Evolutionary conservation across 1,284 basidiomycete species (phyloP).

Genomic region (Cutaneotrichosporon dermatis): DNA sequence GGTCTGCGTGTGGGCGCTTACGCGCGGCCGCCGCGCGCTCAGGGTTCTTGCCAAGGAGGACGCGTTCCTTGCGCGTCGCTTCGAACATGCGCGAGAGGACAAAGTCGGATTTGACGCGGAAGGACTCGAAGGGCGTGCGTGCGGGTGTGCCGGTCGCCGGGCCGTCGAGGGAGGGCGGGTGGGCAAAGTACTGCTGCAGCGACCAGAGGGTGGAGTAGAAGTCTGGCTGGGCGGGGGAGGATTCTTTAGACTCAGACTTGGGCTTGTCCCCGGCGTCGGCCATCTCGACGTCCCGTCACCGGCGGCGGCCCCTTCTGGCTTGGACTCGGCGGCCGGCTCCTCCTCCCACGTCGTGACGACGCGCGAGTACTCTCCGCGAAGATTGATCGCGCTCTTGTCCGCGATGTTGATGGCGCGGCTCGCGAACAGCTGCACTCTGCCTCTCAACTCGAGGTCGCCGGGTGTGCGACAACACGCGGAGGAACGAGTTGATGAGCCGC

Average conservation of each 20-base stretch:
- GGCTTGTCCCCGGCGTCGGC: background rate
- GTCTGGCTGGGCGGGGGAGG: slow-evolving; percentile 22
- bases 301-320: background rate
- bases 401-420: slow-evolving; percentile 39
- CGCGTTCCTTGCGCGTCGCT: slow-evolving; percentile 35
- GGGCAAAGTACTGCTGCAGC: slow-evolving; percentile 44
- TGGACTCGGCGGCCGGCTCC: background rate
- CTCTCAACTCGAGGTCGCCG: slow-evolving; percentile 40
- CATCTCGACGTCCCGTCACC: slow-evolving; percentile 8
- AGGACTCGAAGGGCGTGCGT: slow-evolving; percentile 34
- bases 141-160: slow-evolving; percentile 22
- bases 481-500: slow-evolving; percentile 42
- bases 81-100: slow-evolving; percentile 39
- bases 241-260: background rate
- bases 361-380: slow-evolving; percentile 41
- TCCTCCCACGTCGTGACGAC: slow-evolving; percentile 41
- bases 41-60: slow-evolving; percentile 29
- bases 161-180: slow-evolving; percentile 42
- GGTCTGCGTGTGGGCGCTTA: slow-evolving; percentile 29
- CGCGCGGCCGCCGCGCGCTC: slow-evolving; percentile 11
- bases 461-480: slow-evolving; percentile 40
- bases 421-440: slow-evolving; percentile 42
- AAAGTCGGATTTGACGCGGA: slow-evolving; percentile 36
- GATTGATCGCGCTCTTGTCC: slow-evolving; percentile 46
- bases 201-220: slow-evolving; percentile 48